Evolutionary conservation across 352 stramenopile species (phyloP).

Genomic region (Thraustochytrium striatum): DNA sequence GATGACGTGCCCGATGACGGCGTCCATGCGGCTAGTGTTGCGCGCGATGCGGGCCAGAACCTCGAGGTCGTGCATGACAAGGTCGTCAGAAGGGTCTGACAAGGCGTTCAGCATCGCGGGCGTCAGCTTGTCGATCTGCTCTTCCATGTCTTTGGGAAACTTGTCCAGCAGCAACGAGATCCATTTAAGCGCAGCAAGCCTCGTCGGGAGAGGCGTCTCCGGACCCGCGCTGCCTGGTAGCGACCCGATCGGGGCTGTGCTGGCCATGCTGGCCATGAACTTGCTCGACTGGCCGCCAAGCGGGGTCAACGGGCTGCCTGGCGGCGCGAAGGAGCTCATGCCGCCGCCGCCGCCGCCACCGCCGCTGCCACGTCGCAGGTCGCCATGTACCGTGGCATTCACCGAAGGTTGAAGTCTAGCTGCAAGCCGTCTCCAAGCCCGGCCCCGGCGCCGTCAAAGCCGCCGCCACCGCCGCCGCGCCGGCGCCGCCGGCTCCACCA

Average conservation of each 20-base stretch:
- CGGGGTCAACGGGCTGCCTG: too few species aligned
- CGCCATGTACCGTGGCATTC: too few species aligned
- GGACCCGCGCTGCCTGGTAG: neutral
- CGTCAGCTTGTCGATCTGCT: conserved; percentile 83
- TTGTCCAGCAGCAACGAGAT: conserved; percentile 99
- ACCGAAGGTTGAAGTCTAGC: too few species aligned
- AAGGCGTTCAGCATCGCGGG: conserved; percentile 92
- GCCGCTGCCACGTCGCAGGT: too few species aligned
- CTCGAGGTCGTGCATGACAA: conserved; percentile 92
- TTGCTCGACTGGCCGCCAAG: too few species aligned
- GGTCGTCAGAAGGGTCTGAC: conserved; percentile 88
- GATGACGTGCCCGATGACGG: conserved; percentile 48
- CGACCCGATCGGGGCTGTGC: too few species aligned
- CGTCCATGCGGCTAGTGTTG: conserved; percentile 71
- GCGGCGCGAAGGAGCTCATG: too few species aligned
- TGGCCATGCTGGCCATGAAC: too few species aligned
- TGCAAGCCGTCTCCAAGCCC: neutral
- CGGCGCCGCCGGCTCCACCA: neutral
- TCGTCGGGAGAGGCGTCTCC: conserved; percentile 34
- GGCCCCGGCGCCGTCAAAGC: neutral
- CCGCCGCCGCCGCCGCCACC: too few species aligned
- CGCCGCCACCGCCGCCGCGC: neutral
- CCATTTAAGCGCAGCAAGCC: conserved; percentile 77
- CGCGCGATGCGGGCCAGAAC: conserved; percentile 87
- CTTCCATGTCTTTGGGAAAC: conserved; percentile 81